Conservation (phyloP, 768 basidiomycete species). For the Mycena epipterygia region DNA sequence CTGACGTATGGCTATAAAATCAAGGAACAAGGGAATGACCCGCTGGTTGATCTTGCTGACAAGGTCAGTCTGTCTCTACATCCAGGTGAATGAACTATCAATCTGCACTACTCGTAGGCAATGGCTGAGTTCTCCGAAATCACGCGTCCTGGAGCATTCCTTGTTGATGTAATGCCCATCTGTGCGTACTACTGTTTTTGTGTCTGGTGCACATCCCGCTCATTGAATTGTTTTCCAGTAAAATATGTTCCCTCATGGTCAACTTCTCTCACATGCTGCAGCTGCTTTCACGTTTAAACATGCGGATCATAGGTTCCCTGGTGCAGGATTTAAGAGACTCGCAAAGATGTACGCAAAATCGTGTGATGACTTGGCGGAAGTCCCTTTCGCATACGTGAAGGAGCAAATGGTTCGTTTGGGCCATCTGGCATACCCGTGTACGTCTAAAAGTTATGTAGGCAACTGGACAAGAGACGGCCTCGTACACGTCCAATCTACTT, state of each 20-base stretch:
- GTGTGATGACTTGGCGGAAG: constrained; percentile 59
- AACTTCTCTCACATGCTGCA: no score
- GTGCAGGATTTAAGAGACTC: constrained; percentile 63
- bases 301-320: constrained; percentile 70
- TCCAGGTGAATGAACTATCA: background rate
- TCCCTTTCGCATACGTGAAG: constrained; percentile 60
- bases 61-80: constrained; percentile 10
- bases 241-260: constrained; percentile 21
- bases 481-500: constrained; percentile 51
- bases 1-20: constrained; percentile 61
- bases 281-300: constrained; percentile 51
- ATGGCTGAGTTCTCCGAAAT: constrained; percentile 54
- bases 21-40: constrained; percentile 52
- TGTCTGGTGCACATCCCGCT: no score
- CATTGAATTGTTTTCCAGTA: background rate
- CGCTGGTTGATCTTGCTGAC: constrained; percentile 55
- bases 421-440: background rate
- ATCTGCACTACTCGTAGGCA: constrained; percentile 30
- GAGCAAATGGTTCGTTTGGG: constrained; percentile 55
- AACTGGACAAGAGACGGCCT: constrained; percentile 44
- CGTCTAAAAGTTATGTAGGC: constrained; percentile 43
- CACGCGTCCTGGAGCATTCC: constrained; percentile 57
- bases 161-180: constrained; percentile 66
- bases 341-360: constrained; percentile 60
- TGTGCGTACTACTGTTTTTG: constrained; percentile 40